These are phyloP conservation scores for Kalaharituber pfeilii DNA, from an alignment of 2,329 filamentous ascomycete species.

Conservation along the genomic window DNA sequence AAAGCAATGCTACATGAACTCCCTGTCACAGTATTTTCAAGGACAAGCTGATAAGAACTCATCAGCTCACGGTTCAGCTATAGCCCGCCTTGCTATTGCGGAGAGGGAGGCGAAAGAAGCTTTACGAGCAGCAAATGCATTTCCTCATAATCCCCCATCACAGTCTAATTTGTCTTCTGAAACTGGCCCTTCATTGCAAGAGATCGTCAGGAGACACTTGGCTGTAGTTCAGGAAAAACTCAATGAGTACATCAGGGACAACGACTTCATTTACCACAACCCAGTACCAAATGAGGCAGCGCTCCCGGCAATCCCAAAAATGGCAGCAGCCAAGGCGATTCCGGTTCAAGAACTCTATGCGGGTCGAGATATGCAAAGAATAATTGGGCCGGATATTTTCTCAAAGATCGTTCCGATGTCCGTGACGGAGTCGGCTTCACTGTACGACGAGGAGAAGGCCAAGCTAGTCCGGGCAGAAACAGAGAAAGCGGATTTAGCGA, in stretches of 20 bases:
- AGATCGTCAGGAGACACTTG: constrained; percentile 68
- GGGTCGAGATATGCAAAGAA: constrained; percentile 89
- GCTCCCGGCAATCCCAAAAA: constrained; percentile 64
- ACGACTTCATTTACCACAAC: constrained; percentile 97
- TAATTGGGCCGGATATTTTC: constrained; percentile 93
- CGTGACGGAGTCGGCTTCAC: constrained; percentile 86
- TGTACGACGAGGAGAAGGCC: constrained; percentile 97
- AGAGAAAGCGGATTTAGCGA: constrained; percentile 79
- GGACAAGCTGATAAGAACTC: constrained; percentile 79
- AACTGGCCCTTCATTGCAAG: constrained; percentile 53
- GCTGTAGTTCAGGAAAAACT: constrained; percentile 67
- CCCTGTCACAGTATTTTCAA: constrained; percentile 84
- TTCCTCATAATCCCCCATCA: constrained; percentile 61
- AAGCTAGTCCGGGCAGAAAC: constrained; percentile 87
- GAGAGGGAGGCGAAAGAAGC: constrained; percentile 66
- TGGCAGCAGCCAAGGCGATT: constrained; percentile 90
- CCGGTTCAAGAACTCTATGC: constrained; percentile 93
- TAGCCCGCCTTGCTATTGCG: constrained; percentile 65
- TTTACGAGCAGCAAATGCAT: constrained; percentile 54
- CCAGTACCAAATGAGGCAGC: constrained; percentile 72
- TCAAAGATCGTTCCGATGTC: constrained; percentile 90
- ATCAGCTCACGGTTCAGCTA: constrained; percentile 68
- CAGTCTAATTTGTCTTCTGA: constrained; percentile 74
- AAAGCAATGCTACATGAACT: constrained; percentile 69
- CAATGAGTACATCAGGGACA: constrained; percentile 64